A percentile compares a stretch with the other conserved stretches of the same genome.
Evolutionary conservation across 306 rosid species (phyloP).

Genomic region (Mimosa pudica): DNA sequence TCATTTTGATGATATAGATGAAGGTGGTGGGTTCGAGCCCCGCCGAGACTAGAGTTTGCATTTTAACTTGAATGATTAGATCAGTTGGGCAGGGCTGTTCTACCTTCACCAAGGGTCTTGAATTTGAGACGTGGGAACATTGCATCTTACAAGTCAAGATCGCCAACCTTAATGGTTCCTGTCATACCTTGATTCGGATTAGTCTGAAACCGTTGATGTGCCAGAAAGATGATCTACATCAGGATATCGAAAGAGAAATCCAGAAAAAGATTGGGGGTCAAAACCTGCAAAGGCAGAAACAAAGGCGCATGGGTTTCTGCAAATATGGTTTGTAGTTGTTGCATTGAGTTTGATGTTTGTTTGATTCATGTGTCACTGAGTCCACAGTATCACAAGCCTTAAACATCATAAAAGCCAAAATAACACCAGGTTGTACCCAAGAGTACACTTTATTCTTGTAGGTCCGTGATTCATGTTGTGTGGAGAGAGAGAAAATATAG

Average conservation of each 20-base stretch:
- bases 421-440: conserved; percentile 56
- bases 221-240: too few relatives aligned
- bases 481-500: background rate
- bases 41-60: too few relatives aligned
- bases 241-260: too few relatives aligned
- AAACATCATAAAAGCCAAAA: conserved; percentile 56
- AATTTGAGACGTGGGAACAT: too few relatives aligned
- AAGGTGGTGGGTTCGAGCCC: too few relatives aligned
- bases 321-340: conserved; percentile 33
- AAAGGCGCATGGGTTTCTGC: conserved; percentile 57
- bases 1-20: conserved; percentile 7
- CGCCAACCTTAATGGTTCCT: too few relatives aligned
- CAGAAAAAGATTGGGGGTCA: conserved; percentile 24
- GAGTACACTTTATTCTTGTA: conserved; percentile 45
- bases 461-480: conserved; percentile 52
- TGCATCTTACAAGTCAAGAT: too few relatives aligned
- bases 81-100: too few relatives aligned
- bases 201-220: too few relatives aligned
- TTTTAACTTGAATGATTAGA: too few relatives aligned
- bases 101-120: too few relatives aligned
- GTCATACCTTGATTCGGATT: too few relatives aligned
- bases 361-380: conserved; percentile 28
- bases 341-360: conserved; percentile 27
- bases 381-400: conserved; percentile 51
- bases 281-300: conserved; percentile 37